phyloP scores from a whole-genome alignment of 2,329 filamentous ascomycete genomes.

The Xylariaceae sp. region DNA sequence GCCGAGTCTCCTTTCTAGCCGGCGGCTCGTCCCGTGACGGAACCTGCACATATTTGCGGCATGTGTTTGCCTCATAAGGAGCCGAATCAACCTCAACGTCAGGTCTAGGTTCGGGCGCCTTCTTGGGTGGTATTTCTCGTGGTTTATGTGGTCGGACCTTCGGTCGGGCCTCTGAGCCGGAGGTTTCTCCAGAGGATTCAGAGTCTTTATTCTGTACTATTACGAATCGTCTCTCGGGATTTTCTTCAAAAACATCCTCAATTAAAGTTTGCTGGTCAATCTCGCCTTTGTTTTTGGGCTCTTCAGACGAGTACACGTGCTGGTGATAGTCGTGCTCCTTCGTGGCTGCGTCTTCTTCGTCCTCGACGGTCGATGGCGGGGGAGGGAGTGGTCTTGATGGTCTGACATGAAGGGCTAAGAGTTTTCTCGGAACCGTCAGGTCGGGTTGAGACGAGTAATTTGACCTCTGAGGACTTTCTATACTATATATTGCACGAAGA shows the following conservation, averaged over 20 bases:
- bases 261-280: conserved; percentile 67
- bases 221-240: conserved; percentile 63
- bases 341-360: conserved; percentile 60
- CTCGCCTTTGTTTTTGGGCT: conserved; percentile 57
- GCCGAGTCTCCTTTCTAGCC: conserved; percentile 16
- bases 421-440: conserved; percentile 18
- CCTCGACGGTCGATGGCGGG: conserved; percentile 64
- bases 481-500: conserved; percentile 12
- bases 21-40: conserved; percentile 26
- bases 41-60: conserved; percentile 36
- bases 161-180: conserved; percentile 19
- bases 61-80: conserved; percentile 40
- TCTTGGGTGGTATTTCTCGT: conserved; percentile 15
- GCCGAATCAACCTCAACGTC: not conserved
- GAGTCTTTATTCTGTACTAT: conserved; percentile 41
- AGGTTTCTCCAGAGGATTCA: conserved; percentile 24
- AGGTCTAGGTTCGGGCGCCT: conserved; percentile 13
- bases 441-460: conserved; percentile 21
- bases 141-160: conserved; percentile 15
- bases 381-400: conserved; percentile 40
- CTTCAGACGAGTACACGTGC: conserved; percentile 42
- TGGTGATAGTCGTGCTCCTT: conserved; percentile 51
- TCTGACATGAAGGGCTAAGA: conserved; percentile 20
- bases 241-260: conserved; percentile 56
- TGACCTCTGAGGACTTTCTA: conserved; percentile 11